These are phyloP conservation scores for Arachnomyces sp. DNA, from an alignment of 2,329 filamentous ascomycete genomes.

Conservation along the genomic window DNA sequence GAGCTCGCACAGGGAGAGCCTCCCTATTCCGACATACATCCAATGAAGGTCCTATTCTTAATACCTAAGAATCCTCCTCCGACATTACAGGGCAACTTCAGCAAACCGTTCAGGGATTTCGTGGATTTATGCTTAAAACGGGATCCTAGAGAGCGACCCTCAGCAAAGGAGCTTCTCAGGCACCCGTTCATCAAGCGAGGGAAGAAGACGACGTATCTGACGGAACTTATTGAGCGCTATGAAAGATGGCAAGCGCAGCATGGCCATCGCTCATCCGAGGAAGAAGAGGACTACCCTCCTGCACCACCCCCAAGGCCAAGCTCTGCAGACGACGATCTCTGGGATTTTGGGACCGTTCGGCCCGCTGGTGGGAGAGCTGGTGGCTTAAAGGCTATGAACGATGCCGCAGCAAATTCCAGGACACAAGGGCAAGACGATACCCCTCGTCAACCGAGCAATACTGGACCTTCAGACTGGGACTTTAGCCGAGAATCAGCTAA, in stretches of 20 bases:
- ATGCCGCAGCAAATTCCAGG: constrained; percentile 70
- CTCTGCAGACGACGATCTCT: constrained; percentile 74
- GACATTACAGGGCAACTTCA: constrained; percentile 69
- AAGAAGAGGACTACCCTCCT: constrained; percentile 47
- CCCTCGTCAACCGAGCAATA: constrained; percentile 36
- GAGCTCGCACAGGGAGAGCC: constrained; percentile 88
- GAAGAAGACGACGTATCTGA: constrained; percentile 93
- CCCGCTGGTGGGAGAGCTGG: constrained; percentile 61
- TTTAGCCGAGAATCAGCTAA: constrained; percentile 19
- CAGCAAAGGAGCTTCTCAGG: constrained; percentile 75
- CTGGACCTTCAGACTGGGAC: constrained; percentile 22
- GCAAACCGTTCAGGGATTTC: constrained; percentile 75
- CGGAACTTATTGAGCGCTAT: constrained; percentile 86
- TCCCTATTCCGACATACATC: constrained; percentile 91
- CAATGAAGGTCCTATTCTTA: constrained; percentile 95
- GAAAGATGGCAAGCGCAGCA: constrained; percentile 78
- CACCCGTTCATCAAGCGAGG: constrained; percentile 85
- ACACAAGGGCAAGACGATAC: constrained; percentile 46
- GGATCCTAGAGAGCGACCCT: constrained; percentile 80
- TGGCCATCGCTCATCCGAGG: constrained; percentile 62
- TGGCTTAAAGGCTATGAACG: constrained; percentile 66
- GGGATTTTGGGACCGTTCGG: constrained; percentile 95
- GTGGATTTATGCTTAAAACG: constrained; percentile 75
- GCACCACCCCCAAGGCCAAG: constrained; percentile 25
- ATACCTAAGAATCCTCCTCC: constrained; percentile 93